Base-by-base conservation (phyloP, 2,329 filamentous ascomycete genomes). In the Diaporthe citrichinensis region DNA sequence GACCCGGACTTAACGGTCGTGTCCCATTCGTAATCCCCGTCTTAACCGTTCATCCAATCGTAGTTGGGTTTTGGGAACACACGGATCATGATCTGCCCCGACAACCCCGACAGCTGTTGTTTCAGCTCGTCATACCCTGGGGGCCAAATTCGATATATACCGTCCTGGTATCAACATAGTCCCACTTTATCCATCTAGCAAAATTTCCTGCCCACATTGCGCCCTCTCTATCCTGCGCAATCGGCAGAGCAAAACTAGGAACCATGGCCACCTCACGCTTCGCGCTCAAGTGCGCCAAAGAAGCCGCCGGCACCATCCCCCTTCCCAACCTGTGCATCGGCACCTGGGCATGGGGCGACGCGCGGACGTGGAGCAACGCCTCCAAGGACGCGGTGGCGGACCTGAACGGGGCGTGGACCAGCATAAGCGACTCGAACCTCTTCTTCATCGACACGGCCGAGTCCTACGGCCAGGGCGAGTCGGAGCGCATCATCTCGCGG, bases 301-400 rank as follows among this genome's bases (percentile, higher is more conserved):
- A 76, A 28, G 74, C 76, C 39, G 74, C 68, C 23, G 78, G 77
- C 74, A 74, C 74, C 4, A 78, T 78, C n/a, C 59, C 74, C 41
- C 59, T 75, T 23, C 76, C 77, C 65, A 78, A 76, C 39, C 62
- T 95, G 83, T 96, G 94, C 0, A 95, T 97, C 76, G 94, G 94
- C 1, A 95, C 94, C 0, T 95, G 94, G 0, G 94, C 94, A 0
- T 97, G 94, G 93, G 94, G 96, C 77, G 94, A 95, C 69, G 94
- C 92, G 2, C 3, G 12, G 49, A 77, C 76, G 4, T 95, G 93
- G 84, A 96, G 96, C 83, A 87, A 88, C 34, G 90, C 94, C 14
- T 90, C 94, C 77, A 96, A 95, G 85, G 94, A 93, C 0, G 94
- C 94, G 1, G 94, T 93, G 5, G 95, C 94, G 0, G 94, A 94